Evolutionary conservation across 305 asterid species (phyloP).

Genomic region (Fraxinus xanthoxyloides): DNA sequence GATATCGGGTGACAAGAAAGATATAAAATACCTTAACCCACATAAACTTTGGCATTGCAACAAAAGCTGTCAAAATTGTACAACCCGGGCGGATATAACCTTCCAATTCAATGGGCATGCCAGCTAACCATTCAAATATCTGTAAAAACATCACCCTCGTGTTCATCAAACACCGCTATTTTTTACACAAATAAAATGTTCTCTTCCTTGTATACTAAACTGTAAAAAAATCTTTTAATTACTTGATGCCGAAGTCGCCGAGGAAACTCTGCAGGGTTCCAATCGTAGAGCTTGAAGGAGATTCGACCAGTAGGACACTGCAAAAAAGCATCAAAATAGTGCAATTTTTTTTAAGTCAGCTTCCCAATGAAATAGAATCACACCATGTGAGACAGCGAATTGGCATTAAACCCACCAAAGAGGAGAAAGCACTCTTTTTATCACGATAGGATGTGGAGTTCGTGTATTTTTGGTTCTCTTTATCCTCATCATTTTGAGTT

Average conservation of each 20-base stretch:
- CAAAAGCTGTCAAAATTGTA: constrained; percentile 77
- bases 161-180: constrained; percentile 32
- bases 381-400: constrained; percentile 17
- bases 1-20: background rate
- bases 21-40: constrained; percentile 65
- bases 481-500: constrained; percentile 41
- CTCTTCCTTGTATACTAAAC: constrained; percentile 53
- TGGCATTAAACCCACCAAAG: constrained; percentile 45
- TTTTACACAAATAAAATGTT: constrained; percentile 18
- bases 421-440: constrained; percentile 66
- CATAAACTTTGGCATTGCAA: constrained; percentile 71
- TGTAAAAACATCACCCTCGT: constrained; percentile 29
- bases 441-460: constrained; percentile 57
- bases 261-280: constrained; percentile 98
- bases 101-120: constrained; percentile 94
- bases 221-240: constrained; percentile 53
- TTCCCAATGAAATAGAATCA: constrained; percentile 8
- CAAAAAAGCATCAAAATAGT: constrained; percentile 21
- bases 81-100: constrained; percentile 95
- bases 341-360: constrained; percentile 23
- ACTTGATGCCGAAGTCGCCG: constrained; percentile 95
- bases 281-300: constrained; percentile 92
- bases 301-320: constrained; percentile 92
- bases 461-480: constrained; percentile 44
- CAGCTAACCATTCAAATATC: constrained; percentile 93